These are phyloP conservation scores for Lactarius sanguifluus DNA, from an alignment of 768 basidiomycete species.

Conservation along the genomic window DNA sequence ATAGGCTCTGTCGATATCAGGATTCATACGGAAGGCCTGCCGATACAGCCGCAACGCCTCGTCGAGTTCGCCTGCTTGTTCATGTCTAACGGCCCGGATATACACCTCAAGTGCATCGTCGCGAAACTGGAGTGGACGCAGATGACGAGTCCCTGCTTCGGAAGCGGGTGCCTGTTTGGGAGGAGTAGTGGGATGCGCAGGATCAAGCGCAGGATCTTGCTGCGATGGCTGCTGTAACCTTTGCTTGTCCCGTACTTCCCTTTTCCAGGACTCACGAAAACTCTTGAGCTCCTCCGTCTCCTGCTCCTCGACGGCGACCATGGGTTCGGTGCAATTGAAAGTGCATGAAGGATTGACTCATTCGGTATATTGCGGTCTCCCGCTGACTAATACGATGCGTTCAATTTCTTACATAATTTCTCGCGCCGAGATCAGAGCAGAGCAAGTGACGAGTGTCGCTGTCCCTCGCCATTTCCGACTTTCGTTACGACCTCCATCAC, in stretches of 20 bases:
- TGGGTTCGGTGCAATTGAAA: neutral
- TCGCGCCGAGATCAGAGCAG: neutral
- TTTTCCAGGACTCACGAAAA: slow-evolving; percentile 75
- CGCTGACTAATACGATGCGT: slow-evolving; percentile 12
- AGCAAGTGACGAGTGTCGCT: neutral
- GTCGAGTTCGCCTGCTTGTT: slow-evolving; percentile 73
- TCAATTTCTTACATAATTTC: slow-evolving; percentile 13
- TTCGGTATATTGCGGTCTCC: neutral
- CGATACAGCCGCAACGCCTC: slow-evolving; percentile 76
- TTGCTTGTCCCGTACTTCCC: slow-evolving; percentile 50
- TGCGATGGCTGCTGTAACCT: neutral
- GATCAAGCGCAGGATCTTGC: neutral
- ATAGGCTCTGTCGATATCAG: slow-evolving; percentile 74
- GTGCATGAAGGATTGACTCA: neutral
- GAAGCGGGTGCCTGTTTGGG: slow-evolving; percentile 16
- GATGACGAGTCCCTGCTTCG: neutral
- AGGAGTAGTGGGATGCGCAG: slow-evolving; percentile 12
- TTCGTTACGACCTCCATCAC: neutral
- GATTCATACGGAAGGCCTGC: slow-evolving; percentile 73
- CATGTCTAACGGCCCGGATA: slow-evolving; percentile 64
- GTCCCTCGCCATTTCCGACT: neutral
- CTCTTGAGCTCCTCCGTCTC: slow-evolving; percentile 62
- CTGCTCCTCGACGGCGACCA: slow-evolving; percentile 27
- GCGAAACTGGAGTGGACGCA: slow-evolving; percentile 31
- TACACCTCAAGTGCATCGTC: slow-evolving; percentile 64